Evolutionary conservation across 306 rosid genomes (phyloP), one percentile per base, ranked within the genome.

Genomic region (Chamaecrista fasciculata): DNA sequence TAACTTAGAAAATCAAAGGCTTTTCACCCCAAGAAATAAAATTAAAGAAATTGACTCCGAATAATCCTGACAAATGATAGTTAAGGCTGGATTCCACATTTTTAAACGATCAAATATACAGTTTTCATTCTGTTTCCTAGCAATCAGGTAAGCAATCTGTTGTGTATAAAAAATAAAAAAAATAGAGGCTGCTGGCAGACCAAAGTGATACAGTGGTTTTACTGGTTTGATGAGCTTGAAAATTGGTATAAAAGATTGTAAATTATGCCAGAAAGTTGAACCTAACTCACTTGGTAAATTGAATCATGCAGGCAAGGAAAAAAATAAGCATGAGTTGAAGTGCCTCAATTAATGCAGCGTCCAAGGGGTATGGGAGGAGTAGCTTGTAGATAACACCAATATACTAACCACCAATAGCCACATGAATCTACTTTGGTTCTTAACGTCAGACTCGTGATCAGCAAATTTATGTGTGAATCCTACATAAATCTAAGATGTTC

Each of bases 271-370:
- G 37, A 46, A 34, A 37, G 18, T 43, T 12, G 24, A 76, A 49
- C 64, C 29, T 24, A 62, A 71, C 65, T 73, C 24, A n/a, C n/a
- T n/a, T n/a, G n/a, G 1, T 33, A 33, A 33, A 23, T n/a, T 14
- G 24, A 65, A 62, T 72, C 66, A 42, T 80, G 89, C 94, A 93
- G 98, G 98, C 77, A 88, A 85, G 81, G 80, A 70, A 66, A 88
- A 87, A 33, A 80, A 60, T 69, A 84, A 74, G 62, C 96, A 86
- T 79, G 81, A 42, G 62, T 77, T 66, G 44, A 57, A 85, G 59
- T 90, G 90, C 82, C 74, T 79, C 77, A 77, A 14, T 71, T 88
- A 65, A 74, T 15, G 65, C 62, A 26, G 34, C n/a, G n/a, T n/a
- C n/a, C n/a, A n/a, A n/a, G 59, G 64, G 81, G 66, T 50, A 56